These are phyloP conservation scores for Dothiorella sarmentorum DNA, from an alignment of 2,329 filamentous ascomycete genomes.

Conservation along the genomic window DNA sequence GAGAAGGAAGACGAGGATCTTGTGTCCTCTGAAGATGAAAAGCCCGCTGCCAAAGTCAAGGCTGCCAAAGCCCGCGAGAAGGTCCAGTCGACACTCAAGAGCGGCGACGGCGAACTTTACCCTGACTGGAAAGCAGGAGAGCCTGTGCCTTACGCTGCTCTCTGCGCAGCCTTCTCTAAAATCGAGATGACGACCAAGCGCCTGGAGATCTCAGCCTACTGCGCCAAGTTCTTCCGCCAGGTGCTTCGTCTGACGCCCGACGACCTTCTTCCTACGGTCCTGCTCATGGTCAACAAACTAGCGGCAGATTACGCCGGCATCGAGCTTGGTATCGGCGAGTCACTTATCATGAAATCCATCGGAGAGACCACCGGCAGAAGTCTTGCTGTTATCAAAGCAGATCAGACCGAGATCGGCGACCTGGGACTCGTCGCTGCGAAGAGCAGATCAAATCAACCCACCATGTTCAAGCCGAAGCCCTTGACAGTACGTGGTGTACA, in stretches of 20 bases:
- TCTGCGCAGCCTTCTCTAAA: constrained; percentile 91
- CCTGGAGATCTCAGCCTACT: constrained; percentile 82
- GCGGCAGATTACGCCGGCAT: constrained; percentile 95
- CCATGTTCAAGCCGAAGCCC: constrained; percentile 96
- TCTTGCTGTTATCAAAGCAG: constrained; percentile 83
- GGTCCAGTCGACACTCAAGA: constrained; percentile 71
- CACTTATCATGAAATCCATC: constrained; percentile 97
- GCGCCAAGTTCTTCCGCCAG: constrained; percentile 85
- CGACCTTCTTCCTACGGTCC: constrained; percentile 81
- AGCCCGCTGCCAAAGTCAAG: constrained; percentile 54
- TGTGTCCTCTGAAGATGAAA: constrained; percentile 58
- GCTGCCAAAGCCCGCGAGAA: constrained; percentile 75
- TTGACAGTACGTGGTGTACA: constrained; percentile 84
- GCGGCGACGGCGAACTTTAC: constrained; percentile 73
- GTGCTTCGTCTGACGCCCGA: constrained; percentile 87
- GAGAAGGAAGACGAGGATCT: constrained; percentile 38
- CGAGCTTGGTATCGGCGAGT: constrained; percentile 97
- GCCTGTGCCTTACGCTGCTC: constrained; percentile 88
- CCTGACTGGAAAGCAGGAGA: constrained; percentile 89
- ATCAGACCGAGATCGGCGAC: constrained; percentile 95
- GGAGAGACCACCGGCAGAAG: constrained; percentile 90
- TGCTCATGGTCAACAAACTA: constrained; percentile 97
- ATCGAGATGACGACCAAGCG: constrained; percentile 94
- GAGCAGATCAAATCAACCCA: constrained; percentile 89
- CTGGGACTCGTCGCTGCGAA: constrained; percentile 92